phyloP scores from a whole-genome alignment of 257 asterid genomes.

The Solanum corneliomulleri region DNA sequence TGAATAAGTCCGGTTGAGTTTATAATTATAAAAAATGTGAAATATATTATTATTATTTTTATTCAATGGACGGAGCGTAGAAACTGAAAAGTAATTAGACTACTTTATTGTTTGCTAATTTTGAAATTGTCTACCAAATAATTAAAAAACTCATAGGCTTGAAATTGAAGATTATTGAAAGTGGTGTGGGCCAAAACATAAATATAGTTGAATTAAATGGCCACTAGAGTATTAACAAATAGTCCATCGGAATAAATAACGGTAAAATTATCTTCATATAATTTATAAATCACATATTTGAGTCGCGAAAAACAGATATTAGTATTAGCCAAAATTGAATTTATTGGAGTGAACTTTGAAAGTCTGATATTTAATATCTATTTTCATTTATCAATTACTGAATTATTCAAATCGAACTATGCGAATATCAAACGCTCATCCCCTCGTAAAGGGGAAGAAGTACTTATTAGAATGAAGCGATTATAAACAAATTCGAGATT shows the following conservation, averaged over 20 bases:
- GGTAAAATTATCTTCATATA: not conserved
- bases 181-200: not conserved
- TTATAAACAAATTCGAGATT: not conserved
- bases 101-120: not conserved
- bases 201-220: not conserved
- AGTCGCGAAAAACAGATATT: accelerated
- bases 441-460: not conserved
- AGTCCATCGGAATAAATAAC: not conserved
- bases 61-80: not conserved
- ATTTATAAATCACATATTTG: too few species aligned
- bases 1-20: not conserved
- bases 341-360: not conserved
- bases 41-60: not conserved
- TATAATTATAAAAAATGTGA: not conserved
- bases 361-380: too few species aligned
- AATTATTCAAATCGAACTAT: not conserved
- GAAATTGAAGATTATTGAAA: not conserved
- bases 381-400: too few species aligned
- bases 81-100: not conserved
- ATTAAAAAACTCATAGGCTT: not conserved
- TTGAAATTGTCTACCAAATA: not conserved
- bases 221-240: not conserved
- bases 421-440: too few species aligned
- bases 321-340: not conserved
- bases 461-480: not conserved